Evolutionary conservation across 2,329 filamentous ascomycete species (phyloP).

Genomic region (Xylariaceae sp.): DNA sequence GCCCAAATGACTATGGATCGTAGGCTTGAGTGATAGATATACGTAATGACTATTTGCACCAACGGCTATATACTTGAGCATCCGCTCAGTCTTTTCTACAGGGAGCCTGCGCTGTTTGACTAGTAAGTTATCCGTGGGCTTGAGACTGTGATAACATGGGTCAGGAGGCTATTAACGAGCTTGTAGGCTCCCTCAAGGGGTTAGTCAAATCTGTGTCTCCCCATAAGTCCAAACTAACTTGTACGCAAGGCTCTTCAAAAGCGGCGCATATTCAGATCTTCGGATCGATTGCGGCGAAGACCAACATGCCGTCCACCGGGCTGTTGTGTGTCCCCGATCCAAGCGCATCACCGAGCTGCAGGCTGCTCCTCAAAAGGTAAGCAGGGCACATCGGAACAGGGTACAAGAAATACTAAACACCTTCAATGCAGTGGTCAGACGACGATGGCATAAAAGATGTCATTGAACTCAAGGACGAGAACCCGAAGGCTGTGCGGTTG

Average conservation of each 20-base stretch:
- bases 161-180: slow-evolving; percentile 7
- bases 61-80: no score
- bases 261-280: slow-evolving; percentile 9
- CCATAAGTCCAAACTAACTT: background rate
- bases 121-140: no score
- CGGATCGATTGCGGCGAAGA: slow-evolving; percentile 9
- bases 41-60: no score
- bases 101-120: no score
- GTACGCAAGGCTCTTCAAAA: slow-evolving; percentile 6
- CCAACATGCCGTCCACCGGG: slow-evolving; percentile 11
- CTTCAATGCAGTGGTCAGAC: background rate
- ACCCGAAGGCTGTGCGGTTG: slow-evolving; percentile 9
- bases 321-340: slow-evolving; percentile 10
- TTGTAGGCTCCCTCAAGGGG: slow-evolving; percentile 9
- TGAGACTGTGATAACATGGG: slow-evolving; percentile 3
- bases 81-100: no score
- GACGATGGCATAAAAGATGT: background rate
- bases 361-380: background rate
- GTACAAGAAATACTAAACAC: background rate
- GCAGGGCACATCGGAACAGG: background rate
- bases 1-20: no score
- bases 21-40: no score
- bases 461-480: slow-evolving; percentile 9
- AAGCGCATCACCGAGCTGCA: slow-evolving; percentile 2
- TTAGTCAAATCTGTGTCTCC: background rate